Evolutionary conservation across 129 eudicot genomes (phyloP), one percentile per base, ranked within the genome.

Genomic region (Arctium minus): DNA sequence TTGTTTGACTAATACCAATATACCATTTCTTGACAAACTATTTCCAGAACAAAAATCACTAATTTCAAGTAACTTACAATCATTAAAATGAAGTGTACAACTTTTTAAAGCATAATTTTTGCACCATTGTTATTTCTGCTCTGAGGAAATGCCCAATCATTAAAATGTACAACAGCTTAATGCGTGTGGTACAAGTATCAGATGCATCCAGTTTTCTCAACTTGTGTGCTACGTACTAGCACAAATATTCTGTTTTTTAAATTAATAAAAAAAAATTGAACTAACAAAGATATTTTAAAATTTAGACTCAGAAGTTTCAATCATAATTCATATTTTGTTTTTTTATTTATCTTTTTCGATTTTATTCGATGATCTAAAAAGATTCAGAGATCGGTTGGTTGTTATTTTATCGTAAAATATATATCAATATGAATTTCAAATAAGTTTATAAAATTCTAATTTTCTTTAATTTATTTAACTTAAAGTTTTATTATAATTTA

Each of bases 1-100:
- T 80, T 50, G 50, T 79, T 84, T 84, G 84, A 84, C 87, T 84
- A 79, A 73, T 84, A 60, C 74, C 39, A 50, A 3, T 17, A 60
- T 60, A 60, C 68, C 68, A 60, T 60, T 53, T 78, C 15, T 75
- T 72, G 79, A 83, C 53, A 70, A 38, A 30, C 62, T 71, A 38
- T 70, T 39, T 53, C 30, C 38, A n/a, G 12, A n/a, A 5, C 31
- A n/a, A 78, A 78, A 77, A 33, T 5, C 68, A 60, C 68, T 60
- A 60, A 60, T 4, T 17, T n/a, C 27, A 60, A 9, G n/a, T 0
- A 60, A 0, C 1, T 5, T 60, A 22, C 3, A 6, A 8, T 17
- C 29, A 7, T 1, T 27, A 0, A 78, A 62, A 37, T 3, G 0
- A 6, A n/a, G 1, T 10, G 22, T 60, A 70, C 75, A 79, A 67